phyloP scores from a whole-genome alignment of 805 yeast species.

The Metschnikowia cubensis region DNA sequence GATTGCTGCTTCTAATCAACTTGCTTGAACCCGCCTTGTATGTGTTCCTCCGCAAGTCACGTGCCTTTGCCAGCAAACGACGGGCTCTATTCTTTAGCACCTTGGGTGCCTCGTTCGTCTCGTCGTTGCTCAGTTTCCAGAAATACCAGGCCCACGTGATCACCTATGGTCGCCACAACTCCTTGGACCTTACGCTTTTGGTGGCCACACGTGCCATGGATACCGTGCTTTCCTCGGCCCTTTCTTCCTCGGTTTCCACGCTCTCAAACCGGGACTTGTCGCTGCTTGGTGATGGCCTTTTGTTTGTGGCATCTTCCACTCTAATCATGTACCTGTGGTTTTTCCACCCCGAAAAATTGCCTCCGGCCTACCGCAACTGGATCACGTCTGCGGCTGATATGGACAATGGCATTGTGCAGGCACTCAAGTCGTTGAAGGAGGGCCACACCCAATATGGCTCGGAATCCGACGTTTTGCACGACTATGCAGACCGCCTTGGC shows the following conservation, averaged over 20 bases:
- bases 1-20: constrained; percentile 30
- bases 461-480: constrained; percentile 26
- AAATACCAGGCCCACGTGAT: constrained; percentile 30
- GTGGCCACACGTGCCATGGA: constrained; percentile 35
- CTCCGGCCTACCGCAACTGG: constrained; percentile 45
- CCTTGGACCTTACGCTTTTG: constrained; percentile 35
- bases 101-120: constrained; percentile 25
- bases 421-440: constrained; percentile 28
- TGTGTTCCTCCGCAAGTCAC: constrained; percentile 10
- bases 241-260: constrained; percentile 4
- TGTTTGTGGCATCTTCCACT: constrained; percentile 28
- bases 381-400: constrained; percentile 47
- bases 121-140: constrained; percentile 28
- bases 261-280: background rate
- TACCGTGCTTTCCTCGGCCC: constrained; percentile 16
- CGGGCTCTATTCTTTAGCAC: constrained; percentile 19
- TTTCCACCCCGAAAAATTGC: constrained; percentile 35
- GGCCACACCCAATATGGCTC: constrained; percentile 35
- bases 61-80: background rate
- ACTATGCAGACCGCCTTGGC: constrained; percentile 30
- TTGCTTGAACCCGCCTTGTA: constrained; percentile 24
- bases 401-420: constrained; percentile 37
- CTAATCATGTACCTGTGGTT: constrained; percentile 39
- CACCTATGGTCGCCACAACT: constrained; percentile 27
- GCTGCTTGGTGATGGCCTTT: constrained; percentile 24